Base-by-base conservation (phyloP, 1,284 basidiomycete species). In the Polyporus tsugae region DNA sequence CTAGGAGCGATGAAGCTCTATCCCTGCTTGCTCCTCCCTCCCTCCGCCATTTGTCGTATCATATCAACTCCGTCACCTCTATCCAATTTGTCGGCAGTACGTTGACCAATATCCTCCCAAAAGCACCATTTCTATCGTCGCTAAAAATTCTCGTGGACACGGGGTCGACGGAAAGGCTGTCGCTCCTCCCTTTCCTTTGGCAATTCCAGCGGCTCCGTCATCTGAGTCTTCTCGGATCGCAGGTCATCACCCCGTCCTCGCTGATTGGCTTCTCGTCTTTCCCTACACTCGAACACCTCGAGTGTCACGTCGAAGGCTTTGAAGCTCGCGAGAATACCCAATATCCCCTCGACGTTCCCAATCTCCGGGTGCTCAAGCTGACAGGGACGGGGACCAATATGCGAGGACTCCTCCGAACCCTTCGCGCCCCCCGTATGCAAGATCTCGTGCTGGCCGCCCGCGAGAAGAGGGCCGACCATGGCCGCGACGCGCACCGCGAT, bases 101-200 rank as follows among this genome's bases (percentile, higher is more conserved):
- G 35, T 35, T 58, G 55, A 13, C 19, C 17, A 58, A 58, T 5
- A 10, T 58, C 19, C 3, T 58, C 22, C 33, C 55, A 15, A 58
- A 58, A 13, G 55, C 55, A n/a, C 55, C 55, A 38, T 58, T 19
- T 13, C 33, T 58, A 19, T 58, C 55, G 0, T 58, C 35, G 15
- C 36, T 58, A 1, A 36, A 36, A 11, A 58, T 58, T 7, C 6
- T 58, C 36, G 55, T 38, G n/a, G 55, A 58, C 11, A 13, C 33
- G 5, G 36, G 55, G 9, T 11, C n/a, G 29, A n/a, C 55, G 19
- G 19, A 35, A 19, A 36, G 36, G 36, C 36, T 58, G 11, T 10
- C 19, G 9, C 55, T 58, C 19, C 55, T 58, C 19, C 55, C 55
- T 19, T 58, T 58, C 55, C 55, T 58, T 22, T 58, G 15, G 35